phyloP scores from a whole-genome alignment of 1,284 basidiomycete species.

The Fomitopsis schrenkii region DNA sequence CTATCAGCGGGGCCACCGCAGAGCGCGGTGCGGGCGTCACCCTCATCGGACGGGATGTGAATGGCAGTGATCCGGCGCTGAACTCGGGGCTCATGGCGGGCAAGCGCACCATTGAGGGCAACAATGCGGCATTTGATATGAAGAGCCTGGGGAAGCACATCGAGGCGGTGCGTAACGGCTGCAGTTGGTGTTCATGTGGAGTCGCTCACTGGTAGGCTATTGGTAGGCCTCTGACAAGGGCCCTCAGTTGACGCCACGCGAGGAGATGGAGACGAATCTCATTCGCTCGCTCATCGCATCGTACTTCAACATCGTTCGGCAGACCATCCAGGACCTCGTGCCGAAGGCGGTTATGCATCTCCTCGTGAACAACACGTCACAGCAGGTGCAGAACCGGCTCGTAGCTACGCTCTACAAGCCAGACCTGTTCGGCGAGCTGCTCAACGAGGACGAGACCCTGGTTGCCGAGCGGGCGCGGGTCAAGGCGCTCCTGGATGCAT shows the following conservation, averaged over 20 bases:
- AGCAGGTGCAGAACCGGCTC: slow-evolving; percentile 94
- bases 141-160: slow-evolving; percentile 97
- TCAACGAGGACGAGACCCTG: slow-evolving; percentile 95
- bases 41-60: slow-evolving; percentile 52
- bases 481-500: slow-evolving; percentile 93
- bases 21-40: slow-evolving; percentile 27
- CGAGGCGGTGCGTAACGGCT: slow-evolving; percentile 67
- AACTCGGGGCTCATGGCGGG: slow-evolving; percentile 61
- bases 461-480: slow-evolving; percentile 92
- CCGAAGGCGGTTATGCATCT: slow-evolving; percentile 98
- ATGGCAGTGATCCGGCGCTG: slow-evolving; percentile 44
- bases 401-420: slow-evolving; percentile 94
- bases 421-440: slow-evolving; percentile 84
- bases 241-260: slow-evolving; percentile 64
- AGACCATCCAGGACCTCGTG: slow-evolving; percentile 95
- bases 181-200: background rate
- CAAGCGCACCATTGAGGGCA: slow-evolving; percentile 67
- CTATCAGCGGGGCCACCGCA: slow-evolving; percentile 48
- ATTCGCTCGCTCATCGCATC: slow-evolving; percentile 93
- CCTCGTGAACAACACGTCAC: slow-evolving; percentile 94
- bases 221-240: slow-evolving; percentile 47
- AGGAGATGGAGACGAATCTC: slow-evolving; percentile 95
- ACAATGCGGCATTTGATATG: slow-evolving; percentile 94
- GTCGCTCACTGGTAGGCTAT: background rate
- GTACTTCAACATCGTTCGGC: slow-evolving; percentile 95